These are phyloP conservation scores for Monosporascus ibericus DNA, from an alignment of 2,329 filamentous ascomycete species.

Conservation along the genomic window DNA sequence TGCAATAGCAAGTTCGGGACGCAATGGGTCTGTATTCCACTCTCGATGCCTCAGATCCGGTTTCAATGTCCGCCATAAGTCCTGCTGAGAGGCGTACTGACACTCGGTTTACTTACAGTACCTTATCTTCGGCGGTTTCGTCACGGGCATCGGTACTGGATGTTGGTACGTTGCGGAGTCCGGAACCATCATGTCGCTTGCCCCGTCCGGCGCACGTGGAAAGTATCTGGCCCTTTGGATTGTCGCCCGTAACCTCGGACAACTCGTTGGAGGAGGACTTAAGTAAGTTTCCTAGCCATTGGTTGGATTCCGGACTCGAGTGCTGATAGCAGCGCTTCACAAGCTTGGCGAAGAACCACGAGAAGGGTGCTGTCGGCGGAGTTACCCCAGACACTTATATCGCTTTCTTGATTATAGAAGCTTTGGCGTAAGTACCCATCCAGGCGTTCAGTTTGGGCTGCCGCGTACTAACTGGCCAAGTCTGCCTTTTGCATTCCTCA, in stretches of 20 bases:
- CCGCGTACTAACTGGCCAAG: constrained; percentile 9
- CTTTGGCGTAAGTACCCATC: constrained; percentile 28
- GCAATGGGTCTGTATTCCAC: constrained; percentile 33
- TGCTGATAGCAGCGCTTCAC: neutral
- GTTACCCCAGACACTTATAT: constrained; percentile 39
- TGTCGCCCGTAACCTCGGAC: constrained; percentile 39
- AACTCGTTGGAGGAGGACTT: constrained; percentile 40
- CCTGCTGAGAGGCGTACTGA: neutral
- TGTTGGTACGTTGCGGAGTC: constrained; percentile 45
- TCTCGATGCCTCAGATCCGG: neutral
- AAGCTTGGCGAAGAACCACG: constrained; percentile 31
- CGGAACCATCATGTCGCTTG: constrained; percentile 41
- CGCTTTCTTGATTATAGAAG: constrained; percentile 41
- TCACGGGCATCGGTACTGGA: constrained; percentile 33
- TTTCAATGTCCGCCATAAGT: too few species aligned
- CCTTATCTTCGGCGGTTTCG: constrained; percentile 32
- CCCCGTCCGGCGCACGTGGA: constrained; percentile 37
- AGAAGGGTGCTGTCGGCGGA: constrained; percentile 29
- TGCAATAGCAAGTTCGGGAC: constrained; percentile 42
- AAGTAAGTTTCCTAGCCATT: constrained; percentile 24
- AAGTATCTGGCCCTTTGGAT: constrained; percentile 44
- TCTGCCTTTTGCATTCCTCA: constrained; percentile 39
- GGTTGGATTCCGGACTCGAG: neutral
- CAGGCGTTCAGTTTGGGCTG: neutral
- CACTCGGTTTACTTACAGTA: constrained; percentile 21